These are phyloP conservation scores for Pseudogymnoascus sp. DNA, from an alignment of 2,329 filamentous ascomycete species.

Conservation along the genomic window DNA sequence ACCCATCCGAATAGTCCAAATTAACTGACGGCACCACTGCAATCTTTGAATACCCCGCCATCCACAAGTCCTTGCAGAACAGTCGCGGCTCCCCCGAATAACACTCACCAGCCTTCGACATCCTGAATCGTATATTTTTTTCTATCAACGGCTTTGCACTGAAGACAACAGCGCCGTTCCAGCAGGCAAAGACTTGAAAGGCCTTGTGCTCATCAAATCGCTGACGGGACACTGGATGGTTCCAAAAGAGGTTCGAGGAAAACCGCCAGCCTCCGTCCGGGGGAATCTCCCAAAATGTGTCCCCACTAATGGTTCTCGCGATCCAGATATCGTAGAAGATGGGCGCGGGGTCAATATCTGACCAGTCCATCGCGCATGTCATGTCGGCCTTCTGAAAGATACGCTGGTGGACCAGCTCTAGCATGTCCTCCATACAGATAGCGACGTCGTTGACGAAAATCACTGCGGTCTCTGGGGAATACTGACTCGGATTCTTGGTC, in stretches of 20 bases:
- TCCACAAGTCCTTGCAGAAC: slow-evolving; percentile 52
- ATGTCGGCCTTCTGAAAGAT: slow-evolving; percentile 41
- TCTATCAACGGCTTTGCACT: slow-evolving; percentile 40
- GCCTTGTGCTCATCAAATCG: slow-evolving; percentile 35
- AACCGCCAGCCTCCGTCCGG: slow-evolving; percentile 41
- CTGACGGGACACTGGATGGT: slow-evolving; percentile 31
- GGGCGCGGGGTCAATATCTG: slow-evolving; percentile 34
- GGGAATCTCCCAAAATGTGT: slow-evolving; percentile 48
- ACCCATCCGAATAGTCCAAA: slow-evolving; percentile 44
- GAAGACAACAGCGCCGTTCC: slow-evolving; percentile 49
- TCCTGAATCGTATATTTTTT: slow-evolving; percentile 39
- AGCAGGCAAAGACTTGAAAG: slow-evolving; percentile 54
- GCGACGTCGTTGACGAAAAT: slow-evolving; percentile 49
- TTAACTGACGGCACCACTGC: slow-evolving; percentile 49
- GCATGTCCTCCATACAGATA: slow-evolving; percentile 46
- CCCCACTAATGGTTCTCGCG: slow-evolving; percentile 42
- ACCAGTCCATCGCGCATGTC: slow-evolving; percentile 54
- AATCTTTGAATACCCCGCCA: slow-evolving; percentile 40
- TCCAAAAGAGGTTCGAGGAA: slow-evolving; percentile 46
- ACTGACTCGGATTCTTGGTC: slow-evolving; percentile 20
- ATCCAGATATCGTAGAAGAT: slow-evolving; percentile 53
- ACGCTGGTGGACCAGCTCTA: slow-evolving; percentile 47
- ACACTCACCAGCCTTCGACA: slow-evolving; percentile 38
- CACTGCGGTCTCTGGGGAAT: slow-evolving; percentile 35
- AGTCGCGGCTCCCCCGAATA: slow-evolving; percentile 46